A percentile compares a stretch with the other conserved stretches of the same genome.
Conservation (phyloP, 306 rosid species). For the Cucumis hystrix region DNA sequence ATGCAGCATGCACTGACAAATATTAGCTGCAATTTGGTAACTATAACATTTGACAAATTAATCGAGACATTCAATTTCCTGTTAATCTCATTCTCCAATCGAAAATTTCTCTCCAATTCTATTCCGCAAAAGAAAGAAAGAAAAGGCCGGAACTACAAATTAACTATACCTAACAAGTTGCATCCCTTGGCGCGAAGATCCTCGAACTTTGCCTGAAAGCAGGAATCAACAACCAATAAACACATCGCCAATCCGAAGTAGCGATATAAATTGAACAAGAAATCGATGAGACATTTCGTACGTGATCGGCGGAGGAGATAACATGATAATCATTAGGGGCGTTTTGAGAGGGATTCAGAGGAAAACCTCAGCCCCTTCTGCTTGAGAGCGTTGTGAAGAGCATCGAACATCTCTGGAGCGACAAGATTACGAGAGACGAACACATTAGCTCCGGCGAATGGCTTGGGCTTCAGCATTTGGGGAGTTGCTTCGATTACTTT, state of each 20-base stretch:
- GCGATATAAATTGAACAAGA: neutral
- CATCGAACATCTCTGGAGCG: conserved; percentile 76
- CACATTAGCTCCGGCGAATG: conserved; percentile 59
- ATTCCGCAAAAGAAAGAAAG: neutral
- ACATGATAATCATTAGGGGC: conserved; percentile 64
- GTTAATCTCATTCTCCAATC: neutral
- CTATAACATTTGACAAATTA: neutral
- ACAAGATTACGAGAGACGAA: conserved; percentile 90
- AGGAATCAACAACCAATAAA: neutral
- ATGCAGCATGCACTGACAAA: neutral
- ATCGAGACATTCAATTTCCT: neutral
- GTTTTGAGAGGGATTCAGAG: conserved; percentile 80
- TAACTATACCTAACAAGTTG: conserved; percentile 42
- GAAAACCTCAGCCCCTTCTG: conserved; percentile 59
- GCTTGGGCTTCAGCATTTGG: conserved; percentile 46
- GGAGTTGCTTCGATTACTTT: neutral
- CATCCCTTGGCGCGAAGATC: conserved; percentile 75
- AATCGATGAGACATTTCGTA: conserved; percentile 1
- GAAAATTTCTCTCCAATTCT: neutral
- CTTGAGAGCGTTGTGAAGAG: conserved; percentile 78
- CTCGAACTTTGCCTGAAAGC: conserved; percentile 61
- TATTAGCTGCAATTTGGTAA: neutral
- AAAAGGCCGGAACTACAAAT: conserved; percentile 5
- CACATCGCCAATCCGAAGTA: neutral
- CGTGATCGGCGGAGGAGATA: conserved; percentile 68